Percentiles rank a stretch among this genome's conserved stretches.
phyloP scores from a whole-genome alignment of 495 filamentous ascomycete genomes.

The Sordaria brevicollis region DNA sequence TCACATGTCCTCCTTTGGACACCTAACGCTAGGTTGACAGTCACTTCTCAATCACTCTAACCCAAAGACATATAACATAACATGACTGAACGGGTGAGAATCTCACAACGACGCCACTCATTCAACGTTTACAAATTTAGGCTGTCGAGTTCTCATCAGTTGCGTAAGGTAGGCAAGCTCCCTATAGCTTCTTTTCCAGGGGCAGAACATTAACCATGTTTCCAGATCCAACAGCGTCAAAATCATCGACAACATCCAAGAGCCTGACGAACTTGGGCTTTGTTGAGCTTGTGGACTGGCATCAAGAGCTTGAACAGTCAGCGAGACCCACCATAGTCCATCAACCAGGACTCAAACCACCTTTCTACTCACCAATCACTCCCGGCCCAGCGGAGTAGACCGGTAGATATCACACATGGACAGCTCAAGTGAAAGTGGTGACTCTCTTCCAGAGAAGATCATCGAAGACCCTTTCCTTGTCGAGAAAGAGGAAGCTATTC shows the following conservation, averaged over 20 bases:
- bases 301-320: neutral
- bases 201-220: neutral
- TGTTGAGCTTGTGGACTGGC: no score
- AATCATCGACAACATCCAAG: neutral
- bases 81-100: neutral
- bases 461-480: neutral
- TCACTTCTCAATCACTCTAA: no score
- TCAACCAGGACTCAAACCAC: neutral
- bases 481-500: slow-evolving; percentile 35
- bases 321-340: neutral
- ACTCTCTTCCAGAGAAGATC: slow-evolving; percentile 8
- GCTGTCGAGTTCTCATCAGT: neutral
- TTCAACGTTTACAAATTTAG: neutral
- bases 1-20: neutral
- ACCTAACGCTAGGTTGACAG: neutral
- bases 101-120: neutral
- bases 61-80: neutral
- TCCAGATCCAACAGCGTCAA: neutral
- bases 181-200: neutral
- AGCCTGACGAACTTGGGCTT: neutral
- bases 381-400: neutral
- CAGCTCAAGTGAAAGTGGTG: neutral
- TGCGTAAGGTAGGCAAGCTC: neutral
- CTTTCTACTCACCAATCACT: neutral
- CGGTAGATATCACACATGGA: neutral